Conservation (phyloP, 1,139 yeast species). For the Yamadazyma blattariae region DNA sequence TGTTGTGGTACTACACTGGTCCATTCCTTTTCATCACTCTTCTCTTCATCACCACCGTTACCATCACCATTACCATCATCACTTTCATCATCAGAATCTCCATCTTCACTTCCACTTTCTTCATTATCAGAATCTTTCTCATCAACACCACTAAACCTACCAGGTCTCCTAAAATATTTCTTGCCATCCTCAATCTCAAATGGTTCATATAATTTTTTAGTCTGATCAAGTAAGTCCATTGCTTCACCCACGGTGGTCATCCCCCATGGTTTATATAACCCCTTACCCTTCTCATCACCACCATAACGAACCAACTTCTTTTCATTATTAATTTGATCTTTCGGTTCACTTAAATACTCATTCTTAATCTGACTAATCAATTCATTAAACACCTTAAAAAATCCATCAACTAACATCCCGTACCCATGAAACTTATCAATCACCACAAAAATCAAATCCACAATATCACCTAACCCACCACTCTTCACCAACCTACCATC, state of each 20-base stretch:
- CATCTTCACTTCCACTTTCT: constrained; percentile 17
- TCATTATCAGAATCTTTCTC: constrained; percentile 45
- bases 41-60: constrained; percentile 20
- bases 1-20: constrained; percentile 58
- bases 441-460: no score
- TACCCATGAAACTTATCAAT: constrained; percentile 87
- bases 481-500: no score
- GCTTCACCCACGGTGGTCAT: constrained; percentile 38
- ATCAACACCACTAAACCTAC: constrained; percentile 28
- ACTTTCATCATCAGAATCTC: constrained; percentile 42
- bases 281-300: constrained; percentile 4
- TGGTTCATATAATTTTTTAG: constrained; percentile 34
- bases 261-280: constrained; percentile 54
- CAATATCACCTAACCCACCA: no score
- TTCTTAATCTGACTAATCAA: constrained; percentile 53
- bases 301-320: no score
- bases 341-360: constrained; percentile 25
- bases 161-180: constrained; percentile 35
- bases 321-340: background rate
- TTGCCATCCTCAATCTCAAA: constrained; percentile 26
- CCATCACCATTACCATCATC: no score
- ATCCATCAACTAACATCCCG: constrained; percentile 64
- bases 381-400: constrained; percentile 69
- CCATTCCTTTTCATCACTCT: constrained; percentile 44
- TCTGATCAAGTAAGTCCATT: constrained; percentile 36